Percentiles rank a stretch among this genome's conserved stretches.
Evolutionary conservation across 2,329 filamentous ascomycete genomes (phyloP).

Genomic region (Diaporthe longicolla): DNA sequence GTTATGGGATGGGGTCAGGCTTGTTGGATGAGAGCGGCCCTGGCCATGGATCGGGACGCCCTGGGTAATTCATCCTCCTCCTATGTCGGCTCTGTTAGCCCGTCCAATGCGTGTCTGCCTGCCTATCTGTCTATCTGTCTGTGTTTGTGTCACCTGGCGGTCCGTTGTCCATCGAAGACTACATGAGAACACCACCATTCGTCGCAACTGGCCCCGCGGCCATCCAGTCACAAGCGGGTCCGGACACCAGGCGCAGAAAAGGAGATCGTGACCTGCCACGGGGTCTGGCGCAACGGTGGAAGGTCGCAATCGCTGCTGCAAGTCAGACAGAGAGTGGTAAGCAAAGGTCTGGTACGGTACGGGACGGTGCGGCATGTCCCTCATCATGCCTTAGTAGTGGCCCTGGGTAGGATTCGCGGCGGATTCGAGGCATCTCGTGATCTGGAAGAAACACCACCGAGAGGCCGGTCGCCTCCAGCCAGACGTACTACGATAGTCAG

Average conservation of each 20-base stretch:
- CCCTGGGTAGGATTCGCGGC: slow-evolving; percentile 1
- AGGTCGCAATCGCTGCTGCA: slow-evolving; percentile 12
- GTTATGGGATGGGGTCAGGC: slow-evolving; percentile 4
- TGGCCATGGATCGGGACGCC: background rate
- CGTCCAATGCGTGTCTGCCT: background rate
- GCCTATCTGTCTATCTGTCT: background rate
- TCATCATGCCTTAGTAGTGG: background rate
- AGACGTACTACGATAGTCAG: slow-evolving; percentile 12
- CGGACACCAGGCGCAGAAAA: slow-evolving; percentile 24
- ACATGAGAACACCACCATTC: background rate
- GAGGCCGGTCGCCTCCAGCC: slow-evolving; percentile 13
- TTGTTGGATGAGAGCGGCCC: slow-evolving; percentile 16
- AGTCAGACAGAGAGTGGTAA: slow-evolving; percentile 11
- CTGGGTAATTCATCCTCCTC: slow-evolving; percentile 5
- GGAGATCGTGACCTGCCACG: slow-evolving; percentile 31
- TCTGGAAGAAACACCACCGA: slow-evolving; percentile 14
- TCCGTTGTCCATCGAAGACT: slow-evolving; percentile 7
- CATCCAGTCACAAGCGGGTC: slow-evolving; percentile 7
- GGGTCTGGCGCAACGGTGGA: slow-evolving; percentile 8
- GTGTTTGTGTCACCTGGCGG: background rate
- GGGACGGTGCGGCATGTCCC: background rate
- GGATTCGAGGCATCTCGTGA: slow-evolving; percentile 14
- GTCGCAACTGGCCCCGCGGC: background rate
- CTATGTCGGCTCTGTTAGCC: background rate
- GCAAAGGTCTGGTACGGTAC: slow-evolving; percentile 8